Percentiles rank a stretch among this genome's conserved stretches.
phyloP scores from a whole-genome alignment of 2,329 filamentous ascomycete genomes.

The Neobulgaria alba region DNA sequence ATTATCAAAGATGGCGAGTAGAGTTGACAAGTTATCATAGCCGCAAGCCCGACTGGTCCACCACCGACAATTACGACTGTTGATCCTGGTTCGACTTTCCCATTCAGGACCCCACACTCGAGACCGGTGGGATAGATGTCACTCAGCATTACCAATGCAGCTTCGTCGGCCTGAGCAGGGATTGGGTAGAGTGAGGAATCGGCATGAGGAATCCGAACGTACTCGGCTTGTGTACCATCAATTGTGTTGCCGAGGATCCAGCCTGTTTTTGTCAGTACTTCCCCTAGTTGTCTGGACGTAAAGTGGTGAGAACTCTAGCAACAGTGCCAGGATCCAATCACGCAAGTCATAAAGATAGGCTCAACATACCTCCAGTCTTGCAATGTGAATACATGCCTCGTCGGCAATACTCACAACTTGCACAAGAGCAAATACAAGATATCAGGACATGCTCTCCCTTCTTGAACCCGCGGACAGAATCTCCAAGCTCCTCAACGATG shows the following conservation, averaged over 20 bases:
- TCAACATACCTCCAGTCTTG: conserved; percentile 33
- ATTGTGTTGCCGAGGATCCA: conserved; percentile 49
- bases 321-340: too few species aligned
- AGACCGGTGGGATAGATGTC: conserved; percentile 49
- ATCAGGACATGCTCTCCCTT: conserved; percentile 44
- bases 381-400: conserved; percentile 45
- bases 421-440: conserved; percentile 42
- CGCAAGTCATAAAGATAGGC: too few species aligned
- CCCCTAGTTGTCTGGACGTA: too few species aligned
- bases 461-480: conserved; percentile 37
- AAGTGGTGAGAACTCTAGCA: too few species aligned
- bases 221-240: conserved; percentile 80
- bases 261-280: conserved; percentile 22
- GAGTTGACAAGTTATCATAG: conserved; percentile 44
- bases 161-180: conserved; percentile 72
- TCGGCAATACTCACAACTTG: conserved; percentile 42
- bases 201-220: conserved; percentile 70
- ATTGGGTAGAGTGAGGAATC: conserved; percentile 76
- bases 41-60: conserved; percentile 47
- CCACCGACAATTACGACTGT: conserved; percentile 47
- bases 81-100: conserved; percentile 41
- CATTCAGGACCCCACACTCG: conserved; percentile 45
- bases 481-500: conserved; percentile 36
- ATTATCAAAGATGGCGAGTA: conserved; percentile 45
- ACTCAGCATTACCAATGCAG: conserved; percentile 53